Conservation (phyloP, 345 rosid species). For the Lepidium didymum region DNA sequence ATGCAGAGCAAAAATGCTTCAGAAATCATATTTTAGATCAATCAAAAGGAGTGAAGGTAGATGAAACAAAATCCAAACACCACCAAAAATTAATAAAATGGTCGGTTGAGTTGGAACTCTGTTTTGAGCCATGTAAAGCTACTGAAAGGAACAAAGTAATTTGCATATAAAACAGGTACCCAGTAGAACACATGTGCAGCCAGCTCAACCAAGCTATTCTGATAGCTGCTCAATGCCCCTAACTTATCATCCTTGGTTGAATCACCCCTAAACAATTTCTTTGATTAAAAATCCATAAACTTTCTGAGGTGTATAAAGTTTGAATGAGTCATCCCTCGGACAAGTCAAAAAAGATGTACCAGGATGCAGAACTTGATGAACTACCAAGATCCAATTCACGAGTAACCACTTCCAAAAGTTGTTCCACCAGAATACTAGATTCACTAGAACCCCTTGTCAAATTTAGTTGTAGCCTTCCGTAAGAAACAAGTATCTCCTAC, state of each 20-base stretch:
- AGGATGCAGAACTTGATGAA: constrained; percentile 36
- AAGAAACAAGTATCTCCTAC: constrained; percentile 67
- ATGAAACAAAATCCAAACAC: constrained; percentile 10
- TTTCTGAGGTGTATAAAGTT: neutral
- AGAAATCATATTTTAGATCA: too few species aligned
- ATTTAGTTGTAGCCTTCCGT: constrained; percentile 71
- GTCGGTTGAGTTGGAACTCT: neutral
- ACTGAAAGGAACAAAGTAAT: constrained; percentile 2
- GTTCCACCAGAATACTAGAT: constrained; percentile 57
- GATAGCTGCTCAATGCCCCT: constrained; percentile 57
- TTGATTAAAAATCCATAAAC: constrained; percentile 17
- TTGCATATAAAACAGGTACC: constrained; percentile 53
- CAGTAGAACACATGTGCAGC: constrained; percentile 68
- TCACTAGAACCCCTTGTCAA: constrained; percentile 52
- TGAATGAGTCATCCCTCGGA: neutral
- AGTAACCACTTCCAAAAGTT: constrained; percentile 66
- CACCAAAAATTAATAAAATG: neutral
- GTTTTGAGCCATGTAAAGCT: neutral
- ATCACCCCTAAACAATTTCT: constrained; percentile 49
- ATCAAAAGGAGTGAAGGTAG: neutral
- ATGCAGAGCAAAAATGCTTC: neutral
- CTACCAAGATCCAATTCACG: constrained; percentile 80
- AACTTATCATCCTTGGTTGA: constrained; percentile 65
- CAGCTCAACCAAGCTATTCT: constrained; percentile 63
- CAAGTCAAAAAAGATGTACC: constrained; percentile 41